phyloP scores from a whole-genome alignment of 805 yeast genomes.

The Ogataea angusta region DNA sequence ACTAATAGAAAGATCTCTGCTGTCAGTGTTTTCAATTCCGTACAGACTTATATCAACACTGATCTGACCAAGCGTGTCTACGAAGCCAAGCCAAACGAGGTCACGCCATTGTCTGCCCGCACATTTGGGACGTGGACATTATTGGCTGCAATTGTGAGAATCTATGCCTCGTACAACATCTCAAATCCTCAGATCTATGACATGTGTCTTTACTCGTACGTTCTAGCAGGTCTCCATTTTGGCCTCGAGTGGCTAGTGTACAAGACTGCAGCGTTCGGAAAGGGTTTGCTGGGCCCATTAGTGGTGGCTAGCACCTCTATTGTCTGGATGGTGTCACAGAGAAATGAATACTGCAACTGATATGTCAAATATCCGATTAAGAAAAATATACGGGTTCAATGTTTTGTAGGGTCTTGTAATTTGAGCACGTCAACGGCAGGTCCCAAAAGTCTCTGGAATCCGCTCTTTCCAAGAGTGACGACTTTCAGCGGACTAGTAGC shows the following conservation, averaged over 20 bases:
- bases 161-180: slow-evolving; percentile 80
- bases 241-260: slow-evolving; percentile 76
- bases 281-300: slow-evolving; percentile 87
- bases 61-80: slow-evolving; percentile 79
- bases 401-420: slow-evolving; percentile 75
- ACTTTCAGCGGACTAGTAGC: slow-evolving; percentile 76
- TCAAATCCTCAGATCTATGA: slow-evolving; percentile 69
- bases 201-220: slow-evolving; percentile 74
- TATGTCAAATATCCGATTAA: slow-evolving; percentile 1
- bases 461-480: slow-evolving; percentile 88
- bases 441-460: slow-evolving; percentile 90
- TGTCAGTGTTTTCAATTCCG: slow-evolving; percentile 89
- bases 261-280: slow-evolving; percentile 78
- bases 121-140: slow-evolving; percentile 99
- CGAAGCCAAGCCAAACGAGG: slow-evolving; percentile 56
- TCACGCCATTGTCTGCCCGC: slow-evolving; percentile 72
- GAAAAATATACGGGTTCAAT: slow-evolving; percentile 6
- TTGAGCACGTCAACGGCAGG: slow-evolving; percentile 89
- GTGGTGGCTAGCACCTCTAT: slow-evolving; percentile 72
- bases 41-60: slow-evolving; percentile 75
- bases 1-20: slow-evolving; percentile 52
- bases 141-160: slow-evolving; percentile 76
- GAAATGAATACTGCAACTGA: slow-evolving; percentile 50
- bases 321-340: slow-evolving; percentile 76
- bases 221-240: slow-evolving; percentile 83